Base-by-base conservation (phyloP, 108 stramenopile species). In the Nitzschia sp. region DNA sequence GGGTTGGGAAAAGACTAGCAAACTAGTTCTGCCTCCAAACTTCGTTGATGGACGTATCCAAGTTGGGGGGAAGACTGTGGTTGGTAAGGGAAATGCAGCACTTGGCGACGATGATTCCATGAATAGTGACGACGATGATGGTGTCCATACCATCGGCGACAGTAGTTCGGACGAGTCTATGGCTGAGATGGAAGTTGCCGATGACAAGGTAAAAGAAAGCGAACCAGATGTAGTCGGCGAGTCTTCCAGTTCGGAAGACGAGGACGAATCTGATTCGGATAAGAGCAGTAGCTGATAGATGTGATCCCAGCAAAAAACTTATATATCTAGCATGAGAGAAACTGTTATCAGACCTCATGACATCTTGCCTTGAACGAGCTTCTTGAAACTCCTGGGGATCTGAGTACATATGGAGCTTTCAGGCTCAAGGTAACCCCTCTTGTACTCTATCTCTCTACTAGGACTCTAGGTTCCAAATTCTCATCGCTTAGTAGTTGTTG, bases 81-180 rank as follows among this genome's bases (percentile, higher is more conserved):
- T 90, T 22, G 88, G 86, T 14, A 17, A 15, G 0, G 21, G 8
- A 0, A 52, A 55, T n/a, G 50, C 44, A 5, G 42, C 55, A 15
- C 69, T 54, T n/a, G 65, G 63, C 29, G 65, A 73, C 51, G 59
- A 46, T 11, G 80, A 64, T 10, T 52, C 48, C 2, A 44, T 21
- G 39, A 75, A 76, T 14, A 67, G 58, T 48, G 79, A 77, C 44
- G 29, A 5, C 1, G 70, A 77, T 25, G 81, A 84, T 50, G 88
- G 86, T 42, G 85, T 94, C 20, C 50, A 85, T 25, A 90, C 88
- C 21, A 68, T 91, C 9, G 93, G 93, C 37, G 93, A 91, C 5
- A 90, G 89, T 67, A 70, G 63, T 37, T 50, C 56, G 9, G 69
- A 70, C 14, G 51, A 57, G 48, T 67, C 57, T 65, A 55, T 55